phyloP scores from a whole-genome alignment of 1,139 yeast genomes.

The Taphrina wiesneri region DNA sequence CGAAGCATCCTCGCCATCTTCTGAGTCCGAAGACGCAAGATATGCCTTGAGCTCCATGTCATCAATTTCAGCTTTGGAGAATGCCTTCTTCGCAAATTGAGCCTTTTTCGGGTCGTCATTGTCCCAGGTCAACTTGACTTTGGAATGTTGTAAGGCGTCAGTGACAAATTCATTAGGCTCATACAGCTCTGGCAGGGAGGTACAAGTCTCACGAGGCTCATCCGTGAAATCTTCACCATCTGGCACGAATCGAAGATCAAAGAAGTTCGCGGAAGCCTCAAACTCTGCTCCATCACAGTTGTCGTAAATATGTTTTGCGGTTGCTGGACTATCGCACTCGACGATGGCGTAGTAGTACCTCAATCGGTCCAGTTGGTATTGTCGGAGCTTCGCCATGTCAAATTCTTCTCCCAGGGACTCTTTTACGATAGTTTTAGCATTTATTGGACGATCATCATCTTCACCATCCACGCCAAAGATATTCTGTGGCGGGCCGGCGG shows the following conservation, averaged over 20 bases:
- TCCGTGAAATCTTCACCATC: constrained; percentile 81
- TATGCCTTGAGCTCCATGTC: constrained; percentile 97
- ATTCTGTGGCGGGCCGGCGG: constrained; percentile 90
- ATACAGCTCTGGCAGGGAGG: constrained; percentile 70
- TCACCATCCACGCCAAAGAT: constrained; percentile 55
- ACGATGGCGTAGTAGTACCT: constrained; percentile 95
- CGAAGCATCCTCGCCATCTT: constrained; percentile 52
- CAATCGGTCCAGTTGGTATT: constrained; percentile 73
- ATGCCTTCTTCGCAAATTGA: constrained; percentile 75
- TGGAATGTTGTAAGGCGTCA: constrained; percentile 42
- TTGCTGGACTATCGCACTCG: constrained; percentile 68
- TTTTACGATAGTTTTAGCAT: constrained; percentile 43
- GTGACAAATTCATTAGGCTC: constrained; percentile 81
- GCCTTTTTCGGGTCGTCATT: constrained; percentile 92
- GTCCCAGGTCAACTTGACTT: constrained; percentile 52
- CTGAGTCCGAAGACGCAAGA: constrained; percentile 62
- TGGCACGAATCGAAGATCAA: constrained; percentile 89
- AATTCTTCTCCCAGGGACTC: constrained; percentile 53
- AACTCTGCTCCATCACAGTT: constrained; percentile 94
- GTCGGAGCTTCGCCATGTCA: constrained; percentile 55
- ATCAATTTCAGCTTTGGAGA: constrained; percentile 86
- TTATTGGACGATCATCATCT: constrained; percentile 44
- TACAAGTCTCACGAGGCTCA: constrained; percentile 70
- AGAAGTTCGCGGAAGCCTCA: constrained; percentile 92
- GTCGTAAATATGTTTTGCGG: constrained; percentile 75